These are phyloP conservation scores for Lonicera japonica DNA, from an alignment of 129 eudicot species.

Conservation along the genomic window DNA sequence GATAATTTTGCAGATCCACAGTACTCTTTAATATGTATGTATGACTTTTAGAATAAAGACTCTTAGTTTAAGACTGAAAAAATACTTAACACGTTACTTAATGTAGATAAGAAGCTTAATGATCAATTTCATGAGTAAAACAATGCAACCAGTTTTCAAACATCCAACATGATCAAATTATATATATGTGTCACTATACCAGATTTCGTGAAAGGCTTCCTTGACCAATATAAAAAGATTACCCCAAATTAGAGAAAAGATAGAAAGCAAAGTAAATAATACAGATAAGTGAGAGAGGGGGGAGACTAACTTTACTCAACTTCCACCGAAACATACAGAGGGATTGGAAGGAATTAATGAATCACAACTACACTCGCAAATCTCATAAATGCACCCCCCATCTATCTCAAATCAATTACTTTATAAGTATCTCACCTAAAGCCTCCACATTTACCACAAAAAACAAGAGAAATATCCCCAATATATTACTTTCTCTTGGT, in stretches of 20 bases:
- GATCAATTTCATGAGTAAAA: too few relatives aligned
- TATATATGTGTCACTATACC: neutral
- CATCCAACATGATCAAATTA: neutral
- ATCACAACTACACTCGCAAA: slow-evolving; percentile 33
- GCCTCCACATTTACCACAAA: slow-evolving; percentile 18
- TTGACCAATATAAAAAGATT: neutral
- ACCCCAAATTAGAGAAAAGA: neutral
- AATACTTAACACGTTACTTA: too few relatives aligned
- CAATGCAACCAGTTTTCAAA: too few relatives aligned
- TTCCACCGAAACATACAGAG: slow-evolving; percentile 28
- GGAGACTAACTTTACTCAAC: slow-evolving; percentile 21
- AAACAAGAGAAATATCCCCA: neutral
- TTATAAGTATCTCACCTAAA: slow-evolving; percentile 30
- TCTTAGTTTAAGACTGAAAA: too few relatives aligned
- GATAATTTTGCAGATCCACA: too few relatives aligned
- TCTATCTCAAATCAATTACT: neutral
- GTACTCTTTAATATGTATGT: too few relatives aligned
- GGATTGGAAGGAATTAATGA: slow-evolving; percentile 28
- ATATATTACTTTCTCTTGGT: neutral
- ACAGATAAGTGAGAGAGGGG: too few relatives aligned
- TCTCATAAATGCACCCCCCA: slow-evolving; percentile 44
- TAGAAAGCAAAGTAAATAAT: neutral
- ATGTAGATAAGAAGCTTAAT: too few relatives aligned
- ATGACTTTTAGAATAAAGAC: too few relatives aligned
- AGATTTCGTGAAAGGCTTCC: neutral